Conservation (phyloP, 352 stramenopile species). For the Phytophthora citrophthora region DNA sequence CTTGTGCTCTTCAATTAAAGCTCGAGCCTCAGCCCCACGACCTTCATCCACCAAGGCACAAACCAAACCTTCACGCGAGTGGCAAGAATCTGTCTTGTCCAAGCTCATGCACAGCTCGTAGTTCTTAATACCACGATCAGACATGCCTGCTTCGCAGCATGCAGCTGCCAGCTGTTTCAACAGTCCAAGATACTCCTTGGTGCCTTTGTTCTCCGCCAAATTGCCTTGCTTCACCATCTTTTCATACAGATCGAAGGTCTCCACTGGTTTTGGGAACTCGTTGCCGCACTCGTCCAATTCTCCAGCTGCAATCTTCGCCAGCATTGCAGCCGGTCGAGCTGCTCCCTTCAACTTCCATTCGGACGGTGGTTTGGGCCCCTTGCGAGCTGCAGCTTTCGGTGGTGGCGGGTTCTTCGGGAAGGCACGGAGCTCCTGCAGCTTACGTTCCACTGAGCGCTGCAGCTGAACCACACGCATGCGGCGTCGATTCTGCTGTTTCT, state of each 20-base stretch:
- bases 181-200: conserved; percentile 65
- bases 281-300: conserved; percentile 82
- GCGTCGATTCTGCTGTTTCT: conserved; percentile 66
- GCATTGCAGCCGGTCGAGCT: conserved; percentile 65
- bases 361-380: conserved; percentile 58
- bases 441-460: conserved; percentile 73
- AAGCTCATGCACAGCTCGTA: conserved; percentile 84
- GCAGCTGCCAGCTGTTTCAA: conserved; percentile 77
- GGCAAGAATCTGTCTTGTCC: conserved; percentile 65
- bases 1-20: conserved; percentile 69
- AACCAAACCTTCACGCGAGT: conserved; percentile 70
- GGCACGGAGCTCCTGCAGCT: conserved; percentile 65
- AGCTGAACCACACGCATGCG: conserved; percentile 86
- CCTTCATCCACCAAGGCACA: conserved; percentile 86
- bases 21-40: conserved; percentile 70
- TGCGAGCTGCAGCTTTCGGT: conserved; percentile 48
- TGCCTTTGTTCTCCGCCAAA: conserved; percentile 67
- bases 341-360: conserved; percentile 87
- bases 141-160: conserved; percentile 75
- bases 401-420: conserved; percentile 57
- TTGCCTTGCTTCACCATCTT: conserved; percentile 57
- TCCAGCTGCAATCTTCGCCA: conserved; percentile 79
- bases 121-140: conserved; percentile 79
- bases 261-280: conserved; percentile 72
- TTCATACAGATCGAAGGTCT: conserved; percentile 81